Base-by-base conservation (phyloP, 768 basidiomycete species). In the Roridomyces roridus region DNA sequence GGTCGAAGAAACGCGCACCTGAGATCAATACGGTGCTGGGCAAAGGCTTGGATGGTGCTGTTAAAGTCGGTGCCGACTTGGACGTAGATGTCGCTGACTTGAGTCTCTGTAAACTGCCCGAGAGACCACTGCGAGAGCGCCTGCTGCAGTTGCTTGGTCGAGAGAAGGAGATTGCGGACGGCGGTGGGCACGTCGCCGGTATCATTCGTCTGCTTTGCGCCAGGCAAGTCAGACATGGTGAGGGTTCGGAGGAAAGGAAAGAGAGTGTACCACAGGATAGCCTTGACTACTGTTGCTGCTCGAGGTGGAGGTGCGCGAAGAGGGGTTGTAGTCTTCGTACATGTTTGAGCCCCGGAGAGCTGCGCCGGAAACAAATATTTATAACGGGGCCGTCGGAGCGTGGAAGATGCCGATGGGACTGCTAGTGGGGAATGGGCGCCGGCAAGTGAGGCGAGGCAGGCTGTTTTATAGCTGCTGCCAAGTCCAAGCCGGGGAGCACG, bases 51-150 rank as follows among this genome's bases (percentile, higher is more conserved):
- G 20, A 92, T 83, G 37, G 88, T 88, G 3, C 80, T 73, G 71
- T 95, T 94, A 77, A 97, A 96, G 63, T 95, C 89, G 67, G 90
- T 89, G 40, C 94, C 94, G 15, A 97, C 83, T 64, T 86, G 83
- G 50, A 98, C 91, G 70, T 94, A 98, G 49, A 91, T 83, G 70
- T 96, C 87, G 78, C 91, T 93, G 66, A 98, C 93, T 67, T 92
- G 78, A 14, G 72, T 75, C 49, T 93, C 89, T 2, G 80, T 73
- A 1, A 85, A 85, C 41, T 81, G 75, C 4, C 79, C 76, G 1
- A 73, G 59, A 45, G 86, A 83, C 94, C 94, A 96, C 56, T 81
- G 80, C 24, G 74, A 79, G 42, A 96, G 80, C 2, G 82, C 73
- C 15, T 91, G 85, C 65, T 96, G 87, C 17, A 98, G 84, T 51